Evolutionary conservation across 371 early-diverging fungal genomes (phyloP), one percentile per base, ranked within the genome.

Genomic region (Nematocida minor): DNA sequence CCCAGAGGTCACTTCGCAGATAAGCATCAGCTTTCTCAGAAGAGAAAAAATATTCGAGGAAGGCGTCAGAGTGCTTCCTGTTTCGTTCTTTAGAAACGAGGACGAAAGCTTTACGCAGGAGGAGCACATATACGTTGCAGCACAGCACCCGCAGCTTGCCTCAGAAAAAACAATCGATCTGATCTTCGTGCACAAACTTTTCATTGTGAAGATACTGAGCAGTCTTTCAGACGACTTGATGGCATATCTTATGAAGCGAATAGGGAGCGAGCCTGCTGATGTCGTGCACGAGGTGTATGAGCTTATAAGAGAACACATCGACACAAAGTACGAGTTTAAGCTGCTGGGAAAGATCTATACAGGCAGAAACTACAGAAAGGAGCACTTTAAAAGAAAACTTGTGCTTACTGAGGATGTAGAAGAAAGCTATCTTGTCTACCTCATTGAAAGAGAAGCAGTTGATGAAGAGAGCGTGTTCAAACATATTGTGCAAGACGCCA

Each of bases 271-370:
- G 14, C 41, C 77, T 1, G 27, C n/a, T 22, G 49, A 74, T 46
- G 40, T 53, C 29, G 48, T 51, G 3, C 79, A 62, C 7, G 77
- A 66, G 41, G 54, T 74, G 27, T 74, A 74, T 47, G 49, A 48
- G 47, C 31, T 60, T 4, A 22, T 74, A 27, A n/a, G 40, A 34
- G 51, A 40, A 4, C 1, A 49, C 0, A 66, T 74, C 4, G 11
- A 41, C 25, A 6, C 41, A 20, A 40, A 51, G 44, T 29, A 41
- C 9, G 77, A 29, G 38, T 32, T 53, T 22, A 2, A 9, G 16
- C 7, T 74, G 20, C 27, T 74, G 18, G n/a, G 29, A 7, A 22
- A n/a, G 6, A 32, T 74, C 18, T 74, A 74, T 46, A 22, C 27
- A 46, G 63, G 25, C 4, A 18, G 49, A n/a, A 25, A 36, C 16